Conservation (phyloP, 2,329 filamentous ascomycete genomes). For the Microsporum ferrugineum region DNA sequence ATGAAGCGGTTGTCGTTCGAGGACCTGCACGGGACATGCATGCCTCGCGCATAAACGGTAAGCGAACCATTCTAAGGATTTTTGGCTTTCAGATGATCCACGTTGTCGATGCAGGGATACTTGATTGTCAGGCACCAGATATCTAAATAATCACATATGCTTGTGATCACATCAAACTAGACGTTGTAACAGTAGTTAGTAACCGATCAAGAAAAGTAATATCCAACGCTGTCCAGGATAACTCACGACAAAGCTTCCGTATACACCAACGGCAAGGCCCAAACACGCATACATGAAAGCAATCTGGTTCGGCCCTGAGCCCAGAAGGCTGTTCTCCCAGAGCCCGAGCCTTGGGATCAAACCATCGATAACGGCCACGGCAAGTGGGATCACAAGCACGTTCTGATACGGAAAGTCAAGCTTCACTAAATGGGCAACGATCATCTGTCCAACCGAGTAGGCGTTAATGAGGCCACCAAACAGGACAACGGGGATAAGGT, state of each 20-base stretch:
- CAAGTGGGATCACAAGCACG: slow-evolving; percentile 65
- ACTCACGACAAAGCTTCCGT: slow-evolving; percentile 79
- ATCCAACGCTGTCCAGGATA: not conserved
- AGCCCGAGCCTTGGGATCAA: slow-evolving; percentile 58
- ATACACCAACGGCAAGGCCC: slow-evolving; percentile 76
- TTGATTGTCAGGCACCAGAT: slow-evolving; percentile 99
- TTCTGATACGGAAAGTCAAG: slow-evolving; percentile 84
- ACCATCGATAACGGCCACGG: slow-evolving; percentile 68
- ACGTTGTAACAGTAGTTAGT: not conserved
- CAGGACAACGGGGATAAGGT: slow-evolving; percentile 79
- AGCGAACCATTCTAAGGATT: not conserved
- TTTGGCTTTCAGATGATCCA: slow-evolving; percentile 1
- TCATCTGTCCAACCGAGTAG: slow-evolving; percentile 91
- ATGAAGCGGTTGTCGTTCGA: too few species aligned
- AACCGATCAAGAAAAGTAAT: not conserved
- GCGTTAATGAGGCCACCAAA: slow-evolving; percentile 86
- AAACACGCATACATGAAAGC: slow-evolving; percentile 83
- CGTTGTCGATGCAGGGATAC: slow-evolving; percentile 47
- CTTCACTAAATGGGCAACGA: slow-evolving; percentile 84
- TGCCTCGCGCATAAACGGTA: not conserved
- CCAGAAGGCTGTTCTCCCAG: slow-evolving; percentile 69
- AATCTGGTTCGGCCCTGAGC: slow-evolving; percentile 71
- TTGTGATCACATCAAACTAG: slow-evolving; percentile 79
- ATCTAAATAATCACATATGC: slow-evolving; percentile 94
- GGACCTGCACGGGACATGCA: not conserved